Percentiles rank a stretch among this genome's conserved stretches.
Conservation (phyloP, 73 alveolate genomes). For the Effrenium voratum region DNA sequence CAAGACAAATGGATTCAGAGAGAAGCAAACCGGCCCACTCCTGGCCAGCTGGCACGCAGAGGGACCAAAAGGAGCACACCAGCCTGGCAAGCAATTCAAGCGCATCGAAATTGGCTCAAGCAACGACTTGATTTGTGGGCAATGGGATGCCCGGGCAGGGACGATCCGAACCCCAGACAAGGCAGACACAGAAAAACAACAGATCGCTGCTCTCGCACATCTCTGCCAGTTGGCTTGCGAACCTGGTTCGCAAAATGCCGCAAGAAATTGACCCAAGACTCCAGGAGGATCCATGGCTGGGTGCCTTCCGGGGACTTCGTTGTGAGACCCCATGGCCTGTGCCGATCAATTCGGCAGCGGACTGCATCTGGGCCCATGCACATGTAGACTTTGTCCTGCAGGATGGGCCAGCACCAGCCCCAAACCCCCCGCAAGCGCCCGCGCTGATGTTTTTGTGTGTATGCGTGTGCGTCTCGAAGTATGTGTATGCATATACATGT, state of each 20-base stretch:
- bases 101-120: too few species aligned
- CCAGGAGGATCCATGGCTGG: too few species aligned
- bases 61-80: constrained; percentile 77
- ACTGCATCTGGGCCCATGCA: constrained; percentile 91
- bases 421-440: too few species aligned
- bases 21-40: too few species aligned
- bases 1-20: too few species aligned
- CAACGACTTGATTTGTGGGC: too few species aligned
- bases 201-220: background rate
- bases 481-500: background rate
- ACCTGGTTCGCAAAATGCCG: background rate
- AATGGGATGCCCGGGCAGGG: too few species aligned
- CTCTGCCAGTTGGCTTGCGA: background rate
- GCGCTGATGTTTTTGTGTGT: too few species aligned
- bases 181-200: background rate
- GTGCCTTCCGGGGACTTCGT: background rate
- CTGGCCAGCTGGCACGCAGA: constrained; percentile 82
- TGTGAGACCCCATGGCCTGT: constrained; percentile 24
- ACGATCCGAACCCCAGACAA: background rate
- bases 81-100: background rate
- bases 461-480: too few species aligned
- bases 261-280: background rate
- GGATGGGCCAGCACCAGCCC: background rate
- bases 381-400: constrained; percentile 64
- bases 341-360: constrained; percentile 58